Evolutionary conservation across 1,139 yeast genomes (phyloP).

Genomic region (Yamadazyma siamensis): DNA sequence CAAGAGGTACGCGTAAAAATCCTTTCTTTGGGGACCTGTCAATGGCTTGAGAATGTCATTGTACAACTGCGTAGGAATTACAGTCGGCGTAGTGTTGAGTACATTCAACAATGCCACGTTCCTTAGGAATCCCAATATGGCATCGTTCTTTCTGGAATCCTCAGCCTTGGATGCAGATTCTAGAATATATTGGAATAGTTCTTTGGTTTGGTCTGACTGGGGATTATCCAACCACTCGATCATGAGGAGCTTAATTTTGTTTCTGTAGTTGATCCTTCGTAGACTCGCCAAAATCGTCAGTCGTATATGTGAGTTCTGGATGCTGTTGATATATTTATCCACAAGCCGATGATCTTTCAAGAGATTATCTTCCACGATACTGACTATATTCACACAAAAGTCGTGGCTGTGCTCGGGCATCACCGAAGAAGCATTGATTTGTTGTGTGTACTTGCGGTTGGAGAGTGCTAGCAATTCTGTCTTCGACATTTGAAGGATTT

Average conservation of each 20-base stretch:
- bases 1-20: slow-evolving; percentile 31
- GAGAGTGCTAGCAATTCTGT: too few relatives aligned
- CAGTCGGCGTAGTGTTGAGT: slow-evolving; percentile 23
- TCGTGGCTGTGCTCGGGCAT: slow-evolving; percentile 25
- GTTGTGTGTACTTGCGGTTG: too few relatives aligned
- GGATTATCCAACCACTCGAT: slow-evolving; percentile 26
- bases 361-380: slow-evolving; percentile 28
- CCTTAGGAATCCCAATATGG: slow-evolving; percentile 21
- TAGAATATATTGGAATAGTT: slow-evolving; percentile 20
- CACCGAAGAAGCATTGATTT: too few relatives aligned
- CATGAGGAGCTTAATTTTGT: slow-evolving; percentile 27
- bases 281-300: slow-evolving; percentile 9
- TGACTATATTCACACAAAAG: slow-evolving; percentile 27
- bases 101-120: slow-evolving; percentile 21
- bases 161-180: slow-evolving; percentile 16
- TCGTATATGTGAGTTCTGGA: slow-evolving; percentile 16
- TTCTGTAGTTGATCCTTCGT: slow-evolving; percentile 12
- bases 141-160: slow-evolving; percentile 15
- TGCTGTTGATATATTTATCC: slow-evolving; percentile 17
- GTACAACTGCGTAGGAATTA: slow-evolving; percentile 18
- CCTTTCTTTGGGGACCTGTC: slow-evolving; percentile 19
- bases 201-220: slow-evolving; percentile 13
- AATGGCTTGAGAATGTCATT: slow-evolving; percentile 18
- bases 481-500: slow-evolving; percentile 18
- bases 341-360: slow-evolving; percentile 23